Evolutionary conservation across 106 monocot species (phyloP).

Genomic region (Dactylorhiza incarnata): DNA sequence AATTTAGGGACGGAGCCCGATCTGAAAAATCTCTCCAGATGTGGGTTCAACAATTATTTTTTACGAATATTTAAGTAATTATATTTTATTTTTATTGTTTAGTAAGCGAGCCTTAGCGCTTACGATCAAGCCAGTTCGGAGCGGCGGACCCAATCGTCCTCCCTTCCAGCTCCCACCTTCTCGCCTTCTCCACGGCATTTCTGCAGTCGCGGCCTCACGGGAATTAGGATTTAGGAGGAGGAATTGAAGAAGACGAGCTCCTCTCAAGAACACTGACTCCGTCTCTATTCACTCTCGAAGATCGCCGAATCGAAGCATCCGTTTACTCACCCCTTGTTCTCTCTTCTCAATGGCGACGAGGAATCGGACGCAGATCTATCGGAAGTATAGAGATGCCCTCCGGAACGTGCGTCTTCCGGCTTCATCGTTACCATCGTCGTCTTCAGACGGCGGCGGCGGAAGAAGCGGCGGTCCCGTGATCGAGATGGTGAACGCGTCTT

Average conservation of each 20-base stretch:
- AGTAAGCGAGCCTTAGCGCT: too few relatives aligned
- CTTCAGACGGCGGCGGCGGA: constrained; percentile 10
- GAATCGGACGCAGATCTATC: constrained; percentile 76
- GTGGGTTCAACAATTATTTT: neutral
- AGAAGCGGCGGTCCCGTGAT: constrained; percentile 61
- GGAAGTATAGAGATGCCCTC: constrained; percentile 84
- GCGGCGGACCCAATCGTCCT: neutral
- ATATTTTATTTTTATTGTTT: too few relatives aligned
- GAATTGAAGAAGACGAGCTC: neutral
- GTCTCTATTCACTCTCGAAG: neutral
- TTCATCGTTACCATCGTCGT: constrained; percentile 24
- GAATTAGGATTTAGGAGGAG: neutral
- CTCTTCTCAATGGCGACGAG: constrained; percentile 67
- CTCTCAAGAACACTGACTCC: neutral
- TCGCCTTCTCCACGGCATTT: neutral
- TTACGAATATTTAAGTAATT: neutral
- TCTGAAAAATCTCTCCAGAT: too few relatives aligned
- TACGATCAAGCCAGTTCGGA: too few relatives aligned
- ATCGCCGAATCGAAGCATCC: neutral
- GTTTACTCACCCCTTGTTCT: neutral
- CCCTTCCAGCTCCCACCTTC: neutral
- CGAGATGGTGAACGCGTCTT: constrained; percentile 63
- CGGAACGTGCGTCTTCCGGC: constrained; percentile 59
- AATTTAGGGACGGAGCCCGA: too few relatives aligned
- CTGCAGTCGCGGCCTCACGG: neutral